Evolutionary conservation across 1,284 basidiomycete species (phyloP).

Genomic region (Abortiporus biennis): DNA sequence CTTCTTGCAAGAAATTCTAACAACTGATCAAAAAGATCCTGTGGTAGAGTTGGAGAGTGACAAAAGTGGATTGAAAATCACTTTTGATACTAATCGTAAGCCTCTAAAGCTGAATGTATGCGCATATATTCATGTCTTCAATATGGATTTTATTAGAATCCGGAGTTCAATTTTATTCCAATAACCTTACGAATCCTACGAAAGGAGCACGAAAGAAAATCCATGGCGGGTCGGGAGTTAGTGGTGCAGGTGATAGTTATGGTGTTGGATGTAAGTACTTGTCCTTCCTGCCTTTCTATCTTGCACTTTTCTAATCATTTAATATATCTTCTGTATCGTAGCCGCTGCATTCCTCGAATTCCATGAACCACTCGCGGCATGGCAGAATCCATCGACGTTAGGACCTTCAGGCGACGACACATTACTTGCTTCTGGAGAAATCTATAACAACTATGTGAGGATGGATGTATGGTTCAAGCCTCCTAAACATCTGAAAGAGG

Average conservation of each 20-base stretch:
- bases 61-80: constrained; percentile 52
- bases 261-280: constrained; percentile 41
- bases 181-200: constrained; percentile 40
- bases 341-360: constrained; percentile 72
- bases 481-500: no score
- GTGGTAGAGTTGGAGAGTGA: constrained; percentile 49
- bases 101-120: constrained; percentile 12
- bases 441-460: constrained; percentile 30
- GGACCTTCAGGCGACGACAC: constrained; percentile 25
- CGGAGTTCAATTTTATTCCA: constrained; percentile 70
- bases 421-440: constrained; percentile 26
- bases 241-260: constrained; percentile 55
- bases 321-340: constrained; percentile 17
- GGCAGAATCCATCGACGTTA: constrained; percentile 24
- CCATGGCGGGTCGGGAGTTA: constrained; percentile 65
- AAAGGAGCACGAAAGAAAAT: constrained; percentile 62
- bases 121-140: neutral
- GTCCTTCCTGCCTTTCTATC: no score
- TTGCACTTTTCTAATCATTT: neutral
- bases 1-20: constrained; percentile 42
- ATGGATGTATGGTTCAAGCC: constrained; percentile 25
- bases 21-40: constrained; percentile 30
- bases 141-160: constrained; percentile 38
- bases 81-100: constrained; percentile 68
- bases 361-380: constrained; percentile 49